Conservation (phyloP, 164 flowering plant genomes). For the Dillenia turbinata region DNA sequence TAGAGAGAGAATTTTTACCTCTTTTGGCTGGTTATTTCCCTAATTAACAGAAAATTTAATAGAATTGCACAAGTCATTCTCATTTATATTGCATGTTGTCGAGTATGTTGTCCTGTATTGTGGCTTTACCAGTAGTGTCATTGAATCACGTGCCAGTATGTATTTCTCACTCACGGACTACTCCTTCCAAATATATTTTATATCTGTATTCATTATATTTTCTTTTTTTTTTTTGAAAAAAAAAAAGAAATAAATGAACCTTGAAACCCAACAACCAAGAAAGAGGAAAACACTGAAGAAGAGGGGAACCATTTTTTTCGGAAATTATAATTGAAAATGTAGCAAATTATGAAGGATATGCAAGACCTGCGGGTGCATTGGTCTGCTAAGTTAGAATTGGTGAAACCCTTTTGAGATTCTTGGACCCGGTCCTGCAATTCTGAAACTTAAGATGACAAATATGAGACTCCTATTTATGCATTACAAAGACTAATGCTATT, state of each 20-base stretch:
- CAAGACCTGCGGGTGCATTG: conserved; percentile 12
- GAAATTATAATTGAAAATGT: background rate
- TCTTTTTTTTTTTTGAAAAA: background rate
- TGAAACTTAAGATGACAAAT: background rate
- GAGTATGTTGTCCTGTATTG: background rate
- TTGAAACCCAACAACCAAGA: too few species aligned
- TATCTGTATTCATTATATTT: conserved; percentile 1
- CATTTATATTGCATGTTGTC: background rate
- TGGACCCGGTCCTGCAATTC: conserved; percentile 5
- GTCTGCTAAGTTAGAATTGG: conserved; percentile 4
- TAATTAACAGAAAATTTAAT: conserved; percentile 11
- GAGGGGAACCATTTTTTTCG: too few species aligned
- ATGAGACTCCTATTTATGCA: background rate
- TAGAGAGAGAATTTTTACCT: background rate
- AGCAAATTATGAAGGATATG: background rate
- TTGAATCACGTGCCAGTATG: conserved; percentile 14
- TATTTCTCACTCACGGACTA: conserved; percentile 14
- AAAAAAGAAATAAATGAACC: background rate
- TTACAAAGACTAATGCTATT: too few species aligned
- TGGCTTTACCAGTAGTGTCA: conserved; percentile 2
- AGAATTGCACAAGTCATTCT: conserved; percentile 1
- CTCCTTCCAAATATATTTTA: conserved; percentile 14
- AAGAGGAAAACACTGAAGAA: too few species aligned
- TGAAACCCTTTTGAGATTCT: conserved; percentile 1
- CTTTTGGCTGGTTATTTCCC: conserved; percentile 5